Percentiles rank a stretch among this genome's conserved stretches.
phyloP scores from a whole-genome alignment of 2,329 filamentous ascomycete species.

The Thelonectria rubi region DNA sequence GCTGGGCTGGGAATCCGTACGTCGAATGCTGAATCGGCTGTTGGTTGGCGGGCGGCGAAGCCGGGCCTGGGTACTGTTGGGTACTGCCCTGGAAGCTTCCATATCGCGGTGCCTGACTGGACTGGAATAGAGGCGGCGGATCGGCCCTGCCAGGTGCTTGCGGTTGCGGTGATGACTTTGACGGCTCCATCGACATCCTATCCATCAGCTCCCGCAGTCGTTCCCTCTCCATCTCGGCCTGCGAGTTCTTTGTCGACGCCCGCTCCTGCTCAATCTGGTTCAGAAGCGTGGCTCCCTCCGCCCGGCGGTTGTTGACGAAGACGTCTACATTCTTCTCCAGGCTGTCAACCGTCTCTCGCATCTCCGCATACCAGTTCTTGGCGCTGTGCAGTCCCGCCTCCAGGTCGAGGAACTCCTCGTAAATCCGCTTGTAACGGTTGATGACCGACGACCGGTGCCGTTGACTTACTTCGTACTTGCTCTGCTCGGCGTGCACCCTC shows the following conservation, averaged over 20 bases:
- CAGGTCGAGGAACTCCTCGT: constrained; percentile 91
- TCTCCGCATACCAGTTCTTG: constrained; percentile 93
- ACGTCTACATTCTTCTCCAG: constrained; percentile 95
- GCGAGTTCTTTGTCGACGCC: constrained; percentile 64
- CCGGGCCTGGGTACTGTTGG: constrained; percentile 67
- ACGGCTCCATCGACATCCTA: constrained; percentile 86
- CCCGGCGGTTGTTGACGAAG: constrained; percentile 93
- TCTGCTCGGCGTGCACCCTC: constrained; percentile 91
- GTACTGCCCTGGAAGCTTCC: constrained; percentile 64
- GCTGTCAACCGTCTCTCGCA: constrained; percentile 93
- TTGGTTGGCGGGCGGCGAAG: constrained; percentile 57
- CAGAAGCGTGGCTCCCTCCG: constrained; percentile 90
- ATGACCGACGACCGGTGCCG: constrained; percentile 83
- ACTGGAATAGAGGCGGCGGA: constrained; percentile 60
- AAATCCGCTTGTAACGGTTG: constrained; percentile 87
- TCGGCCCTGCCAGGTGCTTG: constrained; percentile 34
- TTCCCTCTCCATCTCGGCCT: constrained; percentile 87
- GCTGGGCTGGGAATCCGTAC: constrained; percentile 51
- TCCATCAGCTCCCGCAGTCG: constrained; percentile 92
- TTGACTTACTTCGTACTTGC: constrained; percentile 90
- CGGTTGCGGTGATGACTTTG: constrained; percentile 46
- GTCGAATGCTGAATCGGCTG: constrained; percentile 52
- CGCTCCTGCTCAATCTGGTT: constrained; percentile 86
- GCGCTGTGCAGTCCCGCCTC: constrained; percentile 86
- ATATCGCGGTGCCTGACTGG: constrained; percentile 58